These are phyloP conservation scores for Pichia sp. DNA, from an alignment of 1,139 yeast genomes.

Conservation along the genomic window DNA sequence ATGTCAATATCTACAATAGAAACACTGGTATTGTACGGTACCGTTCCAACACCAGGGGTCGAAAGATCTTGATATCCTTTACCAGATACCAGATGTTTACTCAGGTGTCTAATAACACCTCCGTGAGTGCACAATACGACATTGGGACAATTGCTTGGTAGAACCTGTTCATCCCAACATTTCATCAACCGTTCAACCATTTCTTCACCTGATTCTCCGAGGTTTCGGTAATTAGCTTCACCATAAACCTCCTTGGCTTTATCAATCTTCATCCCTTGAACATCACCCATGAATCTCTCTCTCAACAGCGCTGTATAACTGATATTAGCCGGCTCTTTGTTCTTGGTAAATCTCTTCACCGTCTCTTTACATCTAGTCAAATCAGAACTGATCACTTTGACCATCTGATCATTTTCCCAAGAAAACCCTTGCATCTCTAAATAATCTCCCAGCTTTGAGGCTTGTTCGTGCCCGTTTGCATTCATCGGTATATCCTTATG, in stretches of 20 bases:
- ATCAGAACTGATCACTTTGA: background rate
- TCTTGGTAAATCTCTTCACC: background rate
- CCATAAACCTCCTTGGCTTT: conserved; percentile 55
- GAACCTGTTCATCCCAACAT: conserved; percentile 39
- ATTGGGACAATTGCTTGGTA: conserved; percentile 29
- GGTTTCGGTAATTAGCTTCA: conserved; percentile 32
- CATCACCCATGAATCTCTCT: conserved; percentile 74
- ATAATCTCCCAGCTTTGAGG: conserved; percentile 38
- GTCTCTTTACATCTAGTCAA: conserved; percentile 1
- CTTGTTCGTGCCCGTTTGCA: conserved; percentile 49
- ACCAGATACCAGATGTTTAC: conserved; percentile 20
- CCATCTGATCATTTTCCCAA: background rate
- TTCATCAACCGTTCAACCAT: conserved; percentile 13
- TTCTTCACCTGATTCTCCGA: conserved; percentile 43
- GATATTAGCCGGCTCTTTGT: background rate
- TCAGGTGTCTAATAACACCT: conserved; percentile 53
- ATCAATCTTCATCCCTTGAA: conserved; percentile 62
- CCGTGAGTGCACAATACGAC: conserved; percentile 76
- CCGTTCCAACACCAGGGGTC: conserved; percentile 27
- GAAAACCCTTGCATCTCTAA: conserved; percentile 25
- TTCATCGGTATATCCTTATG: conserved; percentile 59
- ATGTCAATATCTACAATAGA: conserved; percentile 50
- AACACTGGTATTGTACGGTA: conserved; percentile 68
- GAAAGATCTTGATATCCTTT: background rate
- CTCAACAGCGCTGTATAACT: conserved; percentile 30